A percentile compares a stretch with the other conserved stretches of the same genome.
Conservation (phyloP, 441 rosid genomes). For the Populus trichocarpa region DNA sequence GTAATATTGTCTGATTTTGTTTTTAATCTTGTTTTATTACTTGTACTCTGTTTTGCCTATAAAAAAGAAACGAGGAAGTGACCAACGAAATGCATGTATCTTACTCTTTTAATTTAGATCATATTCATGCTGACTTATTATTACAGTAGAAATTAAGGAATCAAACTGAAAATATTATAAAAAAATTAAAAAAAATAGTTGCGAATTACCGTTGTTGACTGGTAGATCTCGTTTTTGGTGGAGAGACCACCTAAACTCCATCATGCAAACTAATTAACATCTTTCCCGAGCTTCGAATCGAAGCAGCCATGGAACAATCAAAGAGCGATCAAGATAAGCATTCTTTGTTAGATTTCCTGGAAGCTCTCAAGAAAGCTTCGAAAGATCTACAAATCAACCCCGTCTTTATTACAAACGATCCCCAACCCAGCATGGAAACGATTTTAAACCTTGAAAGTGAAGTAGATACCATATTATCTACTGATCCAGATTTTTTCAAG, state of each 20-base stretch:
- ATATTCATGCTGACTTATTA: constrained; percentile 3
- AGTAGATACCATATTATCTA: constrained; percentile 14
- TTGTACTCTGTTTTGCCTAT: too few relatives aligned
- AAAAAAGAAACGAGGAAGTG: too few relatives aligned
- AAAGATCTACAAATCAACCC: constrained; percentile 40
- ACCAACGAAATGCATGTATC: too few relatives aligned
- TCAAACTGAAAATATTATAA: background rate
- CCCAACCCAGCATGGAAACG: constrained; percentile 23
- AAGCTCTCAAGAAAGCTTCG: constrained; percentile 32
- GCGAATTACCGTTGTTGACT: constrained; percentile 9
- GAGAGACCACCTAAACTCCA: background rate
- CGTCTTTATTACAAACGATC: constrained; percentile 25
- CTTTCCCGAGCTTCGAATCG: constrained; percentile 2
- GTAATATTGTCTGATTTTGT: too few relatives aligned
- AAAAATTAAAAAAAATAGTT: background rate
- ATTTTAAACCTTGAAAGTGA: constrained; percentile 27
- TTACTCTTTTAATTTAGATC: too few relatives aligned
- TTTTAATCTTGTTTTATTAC: too few relatives aligned
- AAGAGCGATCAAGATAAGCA: constrained; percentile 1
- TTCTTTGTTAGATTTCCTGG: constrained; percentile 16
- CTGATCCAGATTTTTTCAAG: constrained; percentile 26
- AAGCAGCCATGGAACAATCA: constrained; percentile 24
- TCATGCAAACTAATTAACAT: background rate
- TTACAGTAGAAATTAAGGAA: background rate
- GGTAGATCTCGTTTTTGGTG: constrained; percentile 12